These are phyloP conservation scores for Backusella mclennaniae DNA, from an alignment of 192 early-diverging fungal genomes.

Conservation along the genomic window DNA sequence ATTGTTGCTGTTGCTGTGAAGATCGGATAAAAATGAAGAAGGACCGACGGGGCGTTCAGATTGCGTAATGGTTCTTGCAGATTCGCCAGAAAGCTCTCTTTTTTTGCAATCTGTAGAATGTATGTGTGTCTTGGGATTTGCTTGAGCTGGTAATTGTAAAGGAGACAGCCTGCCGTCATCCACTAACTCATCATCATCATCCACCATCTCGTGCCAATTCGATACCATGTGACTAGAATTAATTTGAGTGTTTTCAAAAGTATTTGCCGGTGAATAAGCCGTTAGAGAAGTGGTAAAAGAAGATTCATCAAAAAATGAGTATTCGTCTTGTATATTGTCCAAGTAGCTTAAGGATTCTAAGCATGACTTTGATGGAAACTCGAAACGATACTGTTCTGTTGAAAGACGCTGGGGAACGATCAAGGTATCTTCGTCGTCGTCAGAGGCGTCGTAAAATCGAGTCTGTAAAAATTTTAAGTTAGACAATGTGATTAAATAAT, in stretches of 20 bases:
- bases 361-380: slow-evolving; percentile 13
- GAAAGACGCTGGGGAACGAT: background rate
- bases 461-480: background rate
- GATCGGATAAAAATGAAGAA: slow-evolving; percentile 21
- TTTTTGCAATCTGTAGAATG: background rate
- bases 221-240: slow-evolving; percentile 1
- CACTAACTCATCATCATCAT: slow-evolving; percentile 3
- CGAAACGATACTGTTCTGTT: slow-evolving; percentile 8
- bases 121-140: background rate
- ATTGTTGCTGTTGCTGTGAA: background rate
- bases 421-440: background rate
- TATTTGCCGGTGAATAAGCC: slow-evolving; percentile 3
- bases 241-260: background rate
- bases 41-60: slow-evolving; percentile 19
- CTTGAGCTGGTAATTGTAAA: slow-evolving; percentile 28
- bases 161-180: slow-evolving; percentile 23
- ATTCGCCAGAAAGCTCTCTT: slow-evolving; percentile 17
- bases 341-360: slow-evolving; percentile 13
- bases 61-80: slow-evolving; percentile 7
- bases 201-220: slow-evolving; percentile 9
- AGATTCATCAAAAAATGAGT: slow-evolving; percentile 22
- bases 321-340: slow-evolving; percentile 5
- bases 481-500: slow-evolving; percentile 1
- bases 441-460: slow-evolving; percentile 11
- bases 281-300: slow-evolving; percentile 12